phyloP scores from a whole-genome alignment of 441 rosid genomes.

The Dalechampia spathulata region DNA sequence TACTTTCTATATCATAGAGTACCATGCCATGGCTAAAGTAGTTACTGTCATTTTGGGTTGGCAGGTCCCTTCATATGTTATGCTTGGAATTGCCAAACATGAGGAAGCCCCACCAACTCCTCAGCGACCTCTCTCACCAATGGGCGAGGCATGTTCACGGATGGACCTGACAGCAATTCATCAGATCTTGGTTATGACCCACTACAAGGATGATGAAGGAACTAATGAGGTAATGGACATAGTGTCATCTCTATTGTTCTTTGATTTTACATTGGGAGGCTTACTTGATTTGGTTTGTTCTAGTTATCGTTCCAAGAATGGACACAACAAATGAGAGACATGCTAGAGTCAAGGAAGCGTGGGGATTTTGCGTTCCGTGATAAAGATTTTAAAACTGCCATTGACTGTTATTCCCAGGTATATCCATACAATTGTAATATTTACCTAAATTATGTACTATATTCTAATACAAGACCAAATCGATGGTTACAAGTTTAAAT shows the following conservation, averaged over 20 bases:
- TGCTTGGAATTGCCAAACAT: conserved; percentile 75
- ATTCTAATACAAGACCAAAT: too few relatives aligned
- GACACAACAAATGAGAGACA: conserved; percentile 90
- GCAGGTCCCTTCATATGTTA: conserved; percentile 67
- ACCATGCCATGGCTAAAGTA: too few relatives aligned
- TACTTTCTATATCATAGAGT: too few relatives aligned
- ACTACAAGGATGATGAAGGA: conserved; percentile 88
- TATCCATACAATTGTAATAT: too few relatives aligned
- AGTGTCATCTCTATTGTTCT: not conserved
- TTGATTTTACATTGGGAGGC: conserved; percentile 1
- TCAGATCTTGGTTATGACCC: conserved; percentile 67
- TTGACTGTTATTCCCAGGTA: conserved; percentile 84
- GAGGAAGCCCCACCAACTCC: conserved; percentile 79
- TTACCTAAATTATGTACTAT: too few relatives aligned
- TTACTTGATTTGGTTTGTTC: conserved; percentile 6
- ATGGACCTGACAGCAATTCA: conserved; percentile 92
- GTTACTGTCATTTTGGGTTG: not conserved
- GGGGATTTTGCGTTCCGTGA: conserved; percentile 83
- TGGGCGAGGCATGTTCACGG: conserved; percentile 81
- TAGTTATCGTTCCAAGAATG: conserved; percentile 95
- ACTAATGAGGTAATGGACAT: conserved; percentile 57
- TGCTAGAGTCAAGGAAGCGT: conserved; percentile 84
- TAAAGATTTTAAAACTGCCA: conserved; percentile 63
- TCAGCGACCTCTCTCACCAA: conserved; percentile 69
- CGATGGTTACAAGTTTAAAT: too few relatives aligned